Base-by-base conservation (phyloP, 768 basidiomycete genomes). In the Russula vinacea region DNA sequence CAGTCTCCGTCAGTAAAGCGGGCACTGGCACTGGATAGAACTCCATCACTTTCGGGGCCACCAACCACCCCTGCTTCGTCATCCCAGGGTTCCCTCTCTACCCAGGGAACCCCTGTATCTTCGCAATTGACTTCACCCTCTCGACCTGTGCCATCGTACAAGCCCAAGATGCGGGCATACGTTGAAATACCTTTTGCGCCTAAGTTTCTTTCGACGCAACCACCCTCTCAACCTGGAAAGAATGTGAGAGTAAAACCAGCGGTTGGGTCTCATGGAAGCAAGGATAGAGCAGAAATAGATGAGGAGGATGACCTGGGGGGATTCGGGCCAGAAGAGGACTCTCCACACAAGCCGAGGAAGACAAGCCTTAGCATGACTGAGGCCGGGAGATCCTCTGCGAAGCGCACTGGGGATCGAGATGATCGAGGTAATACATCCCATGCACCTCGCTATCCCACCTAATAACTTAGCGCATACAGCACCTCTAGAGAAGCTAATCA, bases 401-500 rank as follows among this genome's bases (percentile, higher is more conserved):
- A 82, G 56, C 80, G 84, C 24, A 87, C 85, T 1, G 89, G 89
- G 5, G 90, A 89, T 59, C 78, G 91, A 44, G 90, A 92, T 70
- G 89, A 89, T 26, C 79, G 90, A 76, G 85, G 88, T 89, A 6
- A 57, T 39, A 26, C 16, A 52, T 60, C 22, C 13, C 37, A 11
- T 42, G 33, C 35, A 32, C 13, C 1, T 45, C 1, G 19, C 9
- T n/a, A 6, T 49, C 5, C 51, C 16, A 39, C 44, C 58, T 52
- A 29, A 37, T 24, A 50, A 62, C 24, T 16, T 58, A 32, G 13
- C 32, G 8, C 26, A 39, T 35, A 45, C 63, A 88, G 89, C 75
- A 1, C 88, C 89, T 0, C 74, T 90, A 5, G 89, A 94, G 70
- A 95, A 90, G 73, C 79, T 98, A 11, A 79, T 78, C 0, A 84